A percentile compares a stretch with the other conserved stretches of the same genome.
Conservation (phyloP, 257 asterid genomes). For the Plantago ovata region DNA sequence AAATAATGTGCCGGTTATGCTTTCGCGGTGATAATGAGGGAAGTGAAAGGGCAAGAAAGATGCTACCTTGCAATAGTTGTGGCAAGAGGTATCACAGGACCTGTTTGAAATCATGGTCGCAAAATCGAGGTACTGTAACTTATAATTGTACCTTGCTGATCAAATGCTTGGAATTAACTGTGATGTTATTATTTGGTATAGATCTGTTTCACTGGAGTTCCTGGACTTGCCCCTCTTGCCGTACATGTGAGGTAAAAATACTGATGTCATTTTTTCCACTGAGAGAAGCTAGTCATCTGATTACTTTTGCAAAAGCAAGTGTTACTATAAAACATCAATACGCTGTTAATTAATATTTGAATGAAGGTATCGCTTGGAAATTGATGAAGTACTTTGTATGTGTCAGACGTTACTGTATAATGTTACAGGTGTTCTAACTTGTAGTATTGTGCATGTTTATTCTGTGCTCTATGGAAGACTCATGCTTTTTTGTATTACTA, state of each 20-base stretch:
- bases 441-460: too few species aligned
- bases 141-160: not conserved
- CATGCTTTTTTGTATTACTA: too few species aligned
- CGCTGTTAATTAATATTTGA: too few species aligned
- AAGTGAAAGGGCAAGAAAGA: constrained; percentile 81
- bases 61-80: constrained; percentile 84
- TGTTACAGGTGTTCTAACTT: too few species aligned
- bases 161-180: constrained; percentile 11
- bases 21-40: constrained; percentile 84
- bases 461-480: too few species aligned
- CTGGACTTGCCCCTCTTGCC: constrained; percentile 96
- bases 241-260: constrained; percentile 75
- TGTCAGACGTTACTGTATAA: too few species aligned
- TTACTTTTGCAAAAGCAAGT: not conserved
- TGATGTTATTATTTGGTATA: constrained; percentile 33
- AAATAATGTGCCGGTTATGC: constrained; percentile 87
- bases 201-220: constrained; percentile 99
- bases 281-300: constrained; percentile 6
- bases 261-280: constrained; percentile 19
- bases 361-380: too few species aligned
- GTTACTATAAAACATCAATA: too few species aligned
- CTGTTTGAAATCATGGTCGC: constrained; percentile 91
- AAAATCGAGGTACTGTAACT: constrained; percentile 60
- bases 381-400: too few species aligned
- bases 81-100: constrained; percentile 84